These are phyloP conservation scores for Periglandula ipomoeae DNA, from an alignment of 2,329 filamentous ascomycete species.

Conservation along the genomic window DNA sequence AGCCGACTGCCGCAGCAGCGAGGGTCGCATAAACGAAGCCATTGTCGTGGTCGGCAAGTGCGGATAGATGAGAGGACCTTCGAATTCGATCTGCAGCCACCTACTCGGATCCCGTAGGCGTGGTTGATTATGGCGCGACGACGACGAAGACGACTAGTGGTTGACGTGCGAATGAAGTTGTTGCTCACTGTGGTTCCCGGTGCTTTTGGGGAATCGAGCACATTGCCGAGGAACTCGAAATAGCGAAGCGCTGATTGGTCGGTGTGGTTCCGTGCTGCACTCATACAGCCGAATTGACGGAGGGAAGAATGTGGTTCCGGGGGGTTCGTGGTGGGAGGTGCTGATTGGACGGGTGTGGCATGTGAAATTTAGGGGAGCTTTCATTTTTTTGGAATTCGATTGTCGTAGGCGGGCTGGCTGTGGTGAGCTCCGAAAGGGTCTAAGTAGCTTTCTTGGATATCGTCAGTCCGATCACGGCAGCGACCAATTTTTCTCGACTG, in stretches of 20 bases:
- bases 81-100: neutral
- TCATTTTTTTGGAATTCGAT: neutral
- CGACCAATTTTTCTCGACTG: neutral
- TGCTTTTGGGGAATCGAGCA: conserved; percentile 12
- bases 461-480: neutral
- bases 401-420: no score
- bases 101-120: neutral
- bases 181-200: neutral
- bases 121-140: neutral
- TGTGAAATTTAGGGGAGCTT: conserved; percentile 16
- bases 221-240: conserved; percentile 46
- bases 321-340: neutral
- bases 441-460: neutral
- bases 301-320: conserved; percentile 20
- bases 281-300: conserved; percentile 17
- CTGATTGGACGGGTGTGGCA: conserved; percentile 22
- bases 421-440: no score
- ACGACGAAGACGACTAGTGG: neutral
- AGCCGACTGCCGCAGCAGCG: conserved; percentile 45
- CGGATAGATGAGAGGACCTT: neutral
- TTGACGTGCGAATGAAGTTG: conserved; percentile 1
- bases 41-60: conserved; percentile 23
- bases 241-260: conserved; percentile 36
- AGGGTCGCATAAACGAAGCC: conserved; percentile 47
- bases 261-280: conserved; percentile 15